Conservation (phyloP, 129 eudicot genomes). For the Smallanthus sonchifolius region DNA sequence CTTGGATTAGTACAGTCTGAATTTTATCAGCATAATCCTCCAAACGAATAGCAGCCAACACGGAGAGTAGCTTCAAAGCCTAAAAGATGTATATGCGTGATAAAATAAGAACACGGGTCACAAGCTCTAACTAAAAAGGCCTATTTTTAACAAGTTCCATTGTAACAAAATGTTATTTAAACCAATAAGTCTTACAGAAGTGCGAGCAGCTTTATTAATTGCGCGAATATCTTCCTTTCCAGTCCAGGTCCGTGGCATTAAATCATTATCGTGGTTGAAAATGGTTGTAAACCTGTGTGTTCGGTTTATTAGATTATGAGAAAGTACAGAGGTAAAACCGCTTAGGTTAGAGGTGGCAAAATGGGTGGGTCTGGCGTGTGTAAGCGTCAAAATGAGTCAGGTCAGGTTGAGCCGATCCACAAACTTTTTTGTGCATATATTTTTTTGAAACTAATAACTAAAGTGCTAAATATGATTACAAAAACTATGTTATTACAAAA, state of each 20-base stretch:
- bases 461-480: background rate
- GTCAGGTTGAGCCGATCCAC: background rate
- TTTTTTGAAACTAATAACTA: background rate
- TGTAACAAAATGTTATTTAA: background rate
- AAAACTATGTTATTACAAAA: background rate
- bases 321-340: background rate
- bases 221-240: constrained; percentile 91
- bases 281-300: constrained; percentile 68
- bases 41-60: constrained; percentile 64
- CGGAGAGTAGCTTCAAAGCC: constrained; percentile 66
- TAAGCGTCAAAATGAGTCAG: background rate
- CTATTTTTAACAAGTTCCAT: background rate
- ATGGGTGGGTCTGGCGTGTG: background rate
- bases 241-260: constrained; percentile 93
- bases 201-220: constrained; percentile 80
- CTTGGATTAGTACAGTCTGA: constrained; percentile 50
- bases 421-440: background rate
- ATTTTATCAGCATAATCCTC: constrained; percentile 59
- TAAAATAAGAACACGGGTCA: background rate
- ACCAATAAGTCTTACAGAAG: constrained; percentile 54
- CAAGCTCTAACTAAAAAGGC: background rate
- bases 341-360: background rate
- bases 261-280: constrained; percentile 80
- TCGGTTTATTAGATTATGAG: constrained; percentile 5
- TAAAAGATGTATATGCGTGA: constrained; percentile 17